These are phyloP conservation scores for Erysimum cheiranthoides DNA, from an alignment of 345 rosid species.

Conservation along the genomic window DNA sequence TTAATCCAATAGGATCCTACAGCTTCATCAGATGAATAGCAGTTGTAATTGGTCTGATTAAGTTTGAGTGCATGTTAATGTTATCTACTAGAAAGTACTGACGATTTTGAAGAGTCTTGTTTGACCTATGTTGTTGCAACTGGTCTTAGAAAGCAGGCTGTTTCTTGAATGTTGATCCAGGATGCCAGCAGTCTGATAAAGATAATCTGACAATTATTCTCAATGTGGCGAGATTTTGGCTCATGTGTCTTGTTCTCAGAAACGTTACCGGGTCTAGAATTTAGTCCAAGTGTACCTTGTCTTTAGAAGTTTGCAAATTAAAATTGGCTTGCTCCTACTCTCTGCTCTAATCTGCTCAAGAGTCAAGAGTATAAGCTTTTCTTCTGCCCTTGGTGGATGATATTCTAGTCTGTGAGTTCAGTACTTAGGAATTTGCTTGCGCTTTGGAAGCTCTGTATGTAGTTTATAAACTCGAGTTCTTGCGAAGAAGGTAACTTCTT, in stretches of 20 bases:
- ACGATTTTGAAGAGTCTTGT: background rate
- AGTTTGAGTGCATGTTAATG: background rate
- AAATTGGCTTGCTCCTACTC: too few species aligned
- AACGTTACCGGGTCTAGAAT: too few species aligned
- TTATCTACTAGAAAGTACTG: background rate
- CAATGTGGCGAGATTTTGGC: too few species aligned
- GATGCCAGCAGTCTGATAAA: background rate
- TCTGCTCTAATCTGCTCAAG: background rate
- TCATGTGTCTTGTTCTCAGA: background rate
- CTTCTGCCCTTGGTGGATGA: background rate
- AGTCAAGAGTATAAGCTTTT: too few species aligned
- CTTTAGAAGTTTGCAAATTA: background rate
- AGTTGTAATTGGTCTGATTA: background rate
- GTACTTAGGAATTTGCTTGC: background rate
- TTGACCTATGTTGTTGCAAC: background rate
- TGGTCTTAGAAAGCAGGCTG: background rate
- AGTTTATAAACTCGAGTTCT: background rate
- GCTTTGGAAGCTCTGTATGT: background rate
- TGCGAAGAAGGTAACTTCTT: background rate
- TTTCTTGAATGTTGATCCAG: background rate
- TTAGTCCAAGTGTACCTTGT: background rate
- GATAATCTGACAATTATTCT: background rate
- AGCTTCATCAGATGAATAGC: background rate
- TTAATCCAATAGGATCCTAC: background rate
- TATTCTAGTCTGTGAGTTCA: background rate